Conservation (phyloP, 768 basidiomycete species). For the Pulveroboletus ravenelii region DNA sequence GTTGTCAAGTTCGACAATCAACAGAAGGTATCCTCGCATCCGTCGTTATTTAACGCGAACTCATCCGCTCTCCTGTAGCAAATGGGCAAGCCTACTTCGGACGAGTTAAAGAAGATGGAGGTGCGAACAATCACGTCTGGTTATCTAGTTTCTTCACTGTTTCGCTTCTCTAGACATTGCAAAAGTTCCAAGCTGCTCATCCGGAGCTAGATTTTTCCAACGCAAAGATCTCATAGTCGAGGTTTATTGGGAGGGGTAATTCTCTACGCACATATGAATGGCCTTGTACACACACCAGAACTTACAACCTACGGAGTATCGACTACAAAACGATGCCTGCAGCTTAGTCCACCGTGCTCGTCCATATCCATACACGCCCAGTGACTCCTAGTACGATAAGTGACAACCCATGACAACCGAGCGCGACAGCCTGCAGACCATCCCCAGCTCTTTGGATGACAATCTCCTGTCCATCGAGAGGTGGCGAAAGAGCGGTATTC, state of each 20-base stretch:
- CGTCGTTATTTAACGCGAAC: background rate
- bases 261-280: background rate
- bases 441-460: conserved; percentile 10
- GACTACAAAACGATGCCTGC: background rate
- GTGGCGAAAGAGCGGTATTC: conserved; percentile 15
- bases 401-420: conserved; percentile 39
- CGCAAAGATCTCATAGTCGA: conserved; percentile 72
- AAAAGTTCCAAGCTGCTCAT: conserved; percentile 85
- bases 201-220: conserved; percentile 95
- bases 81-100: conserved; percentile 94
- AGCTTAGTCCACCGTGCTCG: conserved; percentile 14
- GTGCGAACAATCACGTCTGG: conserved; percentile 33
- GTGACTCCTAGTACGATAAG: conserved; percentile 18
- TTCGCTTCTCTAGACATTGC: conserved; percentile 52
- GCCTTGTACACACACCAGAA: background rate
- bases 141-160: background rate
- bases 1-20: conserved; percentile 41
- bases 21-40: conserved; percentile 32
- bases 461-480: conserved; percentile 20
- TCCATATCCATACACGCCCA: conserved; percentile 27
- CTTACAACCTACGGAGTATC: background rate
- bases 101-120: conserved; percentile 91
- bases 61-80: conserved; percentile 44
- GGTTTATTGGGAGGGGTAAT: background rate
- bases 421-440: conserved; percentile 37